phyloP scores from a whole-genome alignment of 805 yeast species.

The Candida nitratophila region DNA sequence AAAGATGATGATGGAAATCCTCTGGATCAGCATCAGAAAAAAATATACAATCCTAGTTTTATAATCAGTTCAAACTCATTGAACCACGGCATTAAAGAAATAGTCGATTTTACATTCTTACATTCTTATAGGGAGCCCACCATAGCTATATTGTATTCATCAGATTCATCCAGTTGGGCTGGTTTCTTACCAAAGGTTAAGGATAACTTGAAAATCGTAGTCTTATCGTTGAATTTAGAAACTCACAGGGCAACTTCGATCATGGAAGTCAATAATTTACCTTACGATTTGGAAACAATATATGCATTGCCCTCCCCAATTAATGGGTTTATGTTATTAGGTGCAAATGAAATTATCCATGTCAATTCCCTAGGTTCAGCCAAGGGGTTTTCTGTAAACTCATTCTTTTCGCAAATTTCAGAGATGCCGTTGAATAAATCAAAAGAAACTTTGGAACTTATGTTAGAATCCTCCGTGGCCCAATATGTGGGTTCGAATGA shows the following conservation, averaged over 20 bases:
- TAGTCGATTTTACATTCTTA: conserved; percentile 67
- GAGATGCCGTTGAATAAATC: conserved; percentile 34
- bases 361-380: conserved; percentile 71
- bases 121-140: conserved; percentile 80
- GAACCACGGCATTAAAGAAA: conserved; percentile 48
- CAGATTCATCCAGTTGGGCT: conserved; percentile 56
- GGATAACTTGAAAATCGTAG: conserved; percentile 57
- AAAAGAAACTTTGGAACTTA: conserved; percentile 42
- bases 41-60: conserved; percentile 46
- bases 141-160: conserved; percentile 25
- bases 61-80: conserved; percentile 51
- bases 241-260: conserved; percentile 59
- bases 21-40: conserved; percentile 9
- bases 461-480: conserved; percentile 46
- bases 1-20: too few relatives aligned
- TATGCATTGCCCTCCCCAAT: conserved; percentile 59
- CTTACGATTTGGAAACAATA: conserved; percentile 64
- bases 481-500: conserved; percentile 27
- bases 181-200: conserved; percentile 56
- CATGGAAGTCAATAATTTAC: conserved; percentile 54
- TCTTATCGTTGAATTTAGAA: conserved; percentile 59
- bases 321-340: conserved; percentile 63
- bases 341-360: conserved; percentile 72
- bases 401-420: conserved; percentile 36
- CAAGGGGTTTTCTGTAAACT: conserved; percentile 57